Base-by-base conservation (phyloP, 73 alveolate genomes). In the Blepharisma stoltei region DNA sequence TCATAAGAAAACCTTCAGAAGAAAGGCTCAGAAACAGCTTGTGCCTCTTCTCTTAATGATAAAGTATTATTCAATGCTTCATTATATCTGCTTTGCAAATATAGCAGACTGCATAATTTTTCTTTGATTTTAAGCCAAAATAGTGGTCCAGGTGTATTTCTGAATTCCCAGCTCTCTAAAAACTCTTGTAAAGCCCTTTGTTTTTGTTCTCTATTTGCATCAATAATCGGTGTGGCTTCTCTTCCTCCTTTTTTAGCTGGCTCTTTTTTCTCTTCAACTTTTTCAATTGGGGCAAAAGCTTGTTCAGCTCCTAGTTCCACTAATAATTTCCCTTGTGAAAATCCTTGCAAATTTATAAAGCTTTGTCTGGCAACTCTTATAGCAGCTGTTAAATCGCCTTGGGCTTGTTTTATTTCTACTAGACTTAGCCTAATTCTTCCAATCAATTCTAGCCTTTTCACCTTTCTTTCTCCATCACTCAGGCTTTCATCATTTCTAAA, bases 221-320 rank as follows among this genome's bases (percentile, higher is more conserved):
- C 73, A 25, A 60, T 25, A 8, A 60, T 25, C 2, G 73, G 49
- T 14, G 23, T 38, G 2, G 73, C 23, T 14, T 60, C 73, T 60
- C 23, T 60, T 20, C 46, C 73, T 8, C 73, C 73, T 60, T 60
- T 60, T 60, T 60, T 60, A 60, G 4, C 49, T 1, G 46, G 49
- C 23, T 60, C 73, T 60, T 60, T 60, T 60, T 60, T 60, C 46
- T 60, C 73, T 60, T 60, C 73, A 25, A 60, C 45, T 60, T 60
- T 60, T 60, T 60, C 73, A 20, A 38, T n/a, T 14, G 73, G 73
- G 73, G 14, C 23, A 38, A 60, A 60, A 60, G 14, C 14, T 14
- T 60, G 73, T 60, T 60, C 73, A 20, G 23, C 23, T 60, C 73
- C 73, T 25, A 60, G 47, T 38, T 60, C 73, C 18, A 38, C 18